These are phyloP conservation scores for Trifolium dubium DNA, from an alignment of 306 rosid species.

Conservation along the genomic window DNA sequence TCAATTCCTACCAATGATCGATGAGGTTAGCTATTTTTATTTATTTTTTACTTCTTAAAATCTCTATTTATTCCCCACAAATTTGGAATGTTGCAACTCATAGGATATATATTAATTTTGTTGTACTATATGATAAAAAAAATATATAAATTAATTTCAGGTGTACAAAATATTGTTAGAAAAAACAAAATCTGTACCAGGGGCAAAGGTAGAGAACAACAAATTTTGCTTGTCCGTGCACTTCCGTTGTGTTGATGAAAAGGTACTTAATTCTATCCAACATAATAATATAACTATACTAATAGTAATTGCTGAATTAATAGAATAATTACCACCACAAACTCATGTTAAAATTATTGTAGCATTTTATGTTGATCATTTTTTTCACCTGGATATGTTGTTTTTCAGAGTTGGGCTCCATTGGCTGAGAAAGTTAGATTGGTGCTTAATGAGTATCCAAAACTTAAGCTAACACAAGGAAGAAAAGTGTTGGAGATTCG, in stretches of 20 bases:
- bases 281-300: background rate
- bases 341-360: too few relatives aligned
- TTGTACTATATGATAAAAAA: background rate
- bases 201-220: constrained; percentile 88
- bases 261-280: constrained; percentile 46
- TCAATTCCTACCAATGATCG: constrained; percentile 82
- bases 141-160: constrained; percentile 41
- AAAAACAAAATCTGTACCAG: constrained; percentile 73
- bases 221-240: constrained; percentile 92
- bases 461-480: constrained; percentile 76
- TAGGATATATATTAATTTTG: background rate
- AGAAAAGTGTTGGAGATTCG: constrained; percentile 89
- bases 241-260: constrained; percentile 95
- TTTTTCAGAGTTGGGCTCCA: constrained; percentile 69
- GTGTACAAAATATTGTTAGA: constrained; percentile 68
- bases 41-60: background rate
- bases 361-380: background rate
- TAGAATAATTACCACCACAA: too few relatives aligned
- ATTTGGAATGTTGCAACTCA: constrained; percentile 21
- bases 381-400: background rate
- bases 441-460: constrained; percentile 78
- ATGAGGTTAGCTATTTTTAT: constrained; percentile 56
- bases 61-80: background rate
- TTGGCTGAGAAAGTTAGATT: constrained; percentile 74
- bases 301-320: background rate